phyloP scores from a whole-genome alignment of 1,284 basidiomycete genomes.

The Pholiota adiposa region DNA sequence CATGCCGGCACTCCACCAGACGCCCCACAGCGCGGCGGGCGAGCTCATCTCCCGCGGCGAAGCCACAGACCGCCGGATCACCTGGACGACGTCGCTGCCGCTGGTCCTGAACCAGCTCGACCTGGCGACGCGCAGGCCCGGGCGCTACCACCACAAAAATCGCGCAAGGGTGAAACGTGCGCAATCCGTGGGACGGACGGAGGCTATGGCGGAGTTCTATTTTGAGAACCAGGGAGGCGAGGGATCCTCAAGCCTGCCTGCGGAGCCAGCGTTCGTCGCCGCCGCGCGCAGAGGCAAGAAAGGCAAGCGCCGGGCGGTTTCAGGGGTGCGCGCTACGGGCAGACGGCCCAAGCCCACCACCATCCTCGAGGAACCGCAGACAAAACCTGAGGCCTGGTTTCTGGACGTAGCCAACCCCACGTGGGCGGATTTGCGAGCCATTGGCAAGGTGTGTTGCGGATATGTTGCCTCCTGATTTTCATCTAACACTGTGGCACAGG shows the following conservation, averaged over 20 bases:
- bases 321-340: background rate
- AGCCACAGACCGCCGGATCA: constrained; percentile 37
- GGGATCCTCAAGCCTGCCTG: constrained; percentile 24
- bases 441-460: constrained; percentile 71
- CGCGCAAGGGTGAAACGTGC: constrained; percentile 5
- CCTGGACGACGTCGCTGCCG: constrained; percentile 62
- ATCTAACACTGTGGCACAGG: constrained; percentile 43
- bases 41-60: constrained; percentile 1
- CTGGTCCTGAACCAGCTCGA: constrained; percentile 62
- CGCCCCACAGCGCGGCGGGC: background rate
- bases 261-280: constrained; percentile 4
- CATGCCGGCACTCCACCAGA: constrained; percentile 21
- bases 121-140: constrained; percentile 48
- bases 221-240: background rate
- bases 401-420: constrained; percentile 90
- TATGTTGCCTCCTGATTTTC: background rate
- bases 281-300: constrained; percentile 39
- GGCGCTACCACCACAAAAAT: constrained; percentile 34
- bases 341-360: constrained; percentile 11
- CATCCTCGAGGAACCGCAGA: constrained; percentile 25
- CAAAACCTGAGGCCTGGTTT: constrained; percentile 78
- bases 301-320: constrained; percentile 38
- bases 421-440: constrained; percentile 87
- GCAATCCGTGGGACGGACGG: background rate
- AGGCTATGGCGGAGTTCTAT: constrained; percentile 20